Evolutionary conservation across 148 eudicot genomes (phyloP), one percentile per base, ranked within the genome.

Genomic region (Talinum fruticosum): DNA sequence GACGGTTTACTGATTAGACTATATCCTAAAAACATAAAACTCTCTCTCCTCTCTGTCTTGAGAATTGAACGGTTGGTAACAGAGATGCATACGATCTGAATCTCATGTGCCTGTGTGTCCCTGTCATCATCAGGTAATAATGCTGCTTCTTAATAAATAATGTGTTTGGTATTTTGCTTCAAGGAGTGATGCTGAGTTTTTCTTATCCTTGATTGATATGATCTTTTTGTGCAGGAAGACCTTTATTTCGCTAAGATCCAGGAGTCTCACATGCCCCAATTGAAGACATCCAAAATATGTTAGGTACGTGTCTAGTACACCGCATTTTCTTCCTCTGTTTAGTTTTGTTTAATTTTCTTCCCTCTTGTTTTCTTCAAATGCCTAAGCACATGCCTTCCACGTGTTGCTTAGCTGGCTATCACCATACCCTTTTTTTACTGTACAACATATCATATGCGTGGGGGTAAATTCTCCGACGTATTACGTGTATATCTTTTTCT

Each of bases 331-430:
- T 36, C 49, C 19, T 51, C 28, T 76, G 30, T 41, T 34, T 59
- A 23, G n/a, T 59, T 59, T 62, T 24, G 30, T 1, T 62, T 12
- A 5, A 29, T 62, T 62, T 62, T 28, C 66, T 62, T 28, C 18
- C 33, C 33, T 19, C 3, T 62, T 2, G 12, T 28, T 33, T 62
- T 78, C 83, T 78, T 79, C 76, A 70, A 66, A 30, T 78, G 83
- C 83, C 87, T 81, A 85, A 85, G 86, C 90, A 88, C 91, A 87
- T 90, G 91, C 78, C 49, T 19, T 77, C 81, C 93, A 82, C 86
- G 81, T 82, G 81, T 69, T 69, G 59, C 73, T 87, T 76, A 86
- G 84, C 81, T 89, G 89, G 85, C 64, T 28, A 62, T 24, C 57
- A 18, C 23, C 23, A 5, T 18, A 23, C 30, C 45, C 53, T 47